A percentile compares a stretch with the other conserved stretches of the same genome.
Evolutionary conservation across 2,329 filamentous ascomycete species (phyloP).

Genomic region (Hypoxylon sp.): DNA sequence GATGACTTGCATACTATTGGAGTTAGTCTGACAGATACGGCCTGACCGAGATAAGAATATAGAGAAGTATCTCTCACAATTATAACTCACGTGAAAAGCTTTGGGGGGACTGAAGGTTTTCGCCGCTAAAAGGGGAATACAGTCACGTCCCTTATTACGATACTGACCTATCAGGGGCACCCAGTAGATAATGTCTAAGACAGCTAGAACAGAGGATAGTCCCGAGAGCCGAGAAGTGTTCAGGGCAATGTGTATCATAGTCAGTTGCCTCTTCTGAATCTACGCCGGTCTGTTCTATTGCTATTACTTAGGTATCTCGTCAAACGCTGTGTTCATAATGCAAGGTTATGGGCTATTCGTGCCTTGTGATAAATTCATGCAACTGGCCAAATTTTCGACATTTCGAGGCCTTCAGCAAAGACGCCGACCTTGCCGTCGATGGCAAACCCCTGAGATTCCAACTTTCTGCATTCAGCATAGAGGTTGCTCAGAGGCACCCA

Average conservation of each 20-base stretch:
- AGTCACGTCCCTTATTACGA: not conserved
- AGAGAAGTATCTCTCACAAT: too few species aligned
- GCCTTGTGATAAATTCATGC: not conserved
- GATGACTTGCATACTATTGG: not conserved
- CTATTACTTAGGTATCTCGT: not conserved
- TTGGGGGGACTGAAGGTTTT: not conserved
- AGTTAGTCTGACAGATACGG: not conserved
- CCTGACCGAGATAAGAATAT: not conserved
- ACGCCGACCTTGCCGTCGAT: conserved; percentile 52
- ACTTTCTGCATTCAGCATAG: conserved; percentile 58
- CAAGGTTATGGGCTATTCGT: not conserved
- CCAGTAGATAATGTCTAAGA: too few species aligned
- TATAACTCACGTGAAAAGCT: not conserved
- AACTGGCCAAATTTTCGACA: conserved; percentile 44
- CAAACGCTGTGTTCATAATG: not conserved
- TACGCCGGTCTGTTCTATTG: not conserved
- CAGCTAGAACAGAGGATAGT: too few species aligned
- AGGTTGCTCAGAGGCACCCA: conserved; percentile 60
- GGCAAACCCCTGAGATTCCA: conserved; percentile 54
- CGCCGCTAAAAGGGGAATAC: not conserved
- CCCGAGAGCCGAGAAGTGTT: not conserved
- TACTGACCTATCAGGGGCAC: too few species aligned
- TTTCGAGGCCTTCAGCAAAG: conserved; percentile 51
- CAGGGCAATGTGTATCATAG: not conserved
- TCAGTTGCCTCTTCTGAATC: not conserved